Percentiles rank a stretch among this genome's conserved stretches.
Evolutionary conservation across 2,329 filamentous ascomycete genomes (phyloP).

Genomic region (Xylaria sp.): DNA sequence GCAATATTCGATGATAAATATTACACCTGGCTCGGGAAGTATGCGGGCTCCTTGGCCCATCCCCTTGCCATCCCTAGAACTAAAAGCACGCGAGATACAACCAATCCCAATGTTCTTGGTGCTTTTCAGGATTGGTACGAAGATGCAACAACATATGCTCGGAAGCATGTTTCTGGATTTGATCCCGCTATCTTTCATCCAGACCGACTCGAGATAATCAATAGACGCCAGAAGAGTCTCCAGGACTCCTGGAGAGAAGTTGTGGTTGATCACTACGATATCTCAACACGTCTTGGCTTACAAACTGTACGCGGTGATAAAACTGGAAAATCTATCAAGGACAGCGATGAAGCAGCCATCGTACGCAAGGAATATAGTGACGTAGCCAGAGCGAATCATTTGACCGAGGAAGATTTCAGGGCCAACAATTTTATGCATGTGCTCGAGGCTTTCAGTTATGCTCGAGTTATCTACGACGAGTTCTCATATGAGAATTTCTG

Average conservation of each 20-base stretch:
- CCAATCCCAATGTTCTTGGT: slow-evolving; percentile 29
- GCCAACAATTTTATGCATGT: slow-evolving; percentile 34
- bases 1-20: slow-evolving; percentile 42
- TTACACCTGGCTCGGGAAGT: slow-evolving; percentile 34
- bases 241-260: slow-evolving; percentile 16
- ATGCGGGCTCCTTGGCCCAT: slow-evolving; percentile 32
- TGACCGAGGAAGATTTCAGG: slow-evolving; percentile 22
- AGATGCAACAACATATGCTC: slow-evolving; percentile 28
- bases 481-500: slow-evolving; percentile 53
- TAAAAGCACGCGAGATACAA: slow-evolving; percentile 9
- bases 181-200: slow-evolving; percentile 16
- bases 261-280: slow-evolving; percentile 30
- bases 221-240: slow-evolving; percentile 12
- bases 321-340: slow-evolving; percentile 12
- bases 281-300: slow-evolving; percentile 27
- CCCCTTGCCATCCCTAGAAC: slow-evolving; percentile 24
- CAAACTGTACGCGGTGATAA: slow-evolving; percentile 5
- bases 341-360: not conserved
- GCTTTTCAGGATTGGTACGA: slow-evolving; percentile 44
- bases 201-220: slow-evolving; percentile 18
- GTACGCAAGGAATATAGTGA: slow-evolving; percentile 13
- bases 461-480: slow-evolving; percentile 56
- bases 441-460: slow-evolving; percentile 53
- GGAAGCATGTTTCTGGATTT: slow-evolving; percentile 31
- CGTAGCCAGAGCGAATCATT: not conserved